Percentiles rank a stretch among this genome's conserved stretches.
phyloP scores from a whole-genome alignment of 768 basidiomycete species.

The Suillus sp. region DNA sequence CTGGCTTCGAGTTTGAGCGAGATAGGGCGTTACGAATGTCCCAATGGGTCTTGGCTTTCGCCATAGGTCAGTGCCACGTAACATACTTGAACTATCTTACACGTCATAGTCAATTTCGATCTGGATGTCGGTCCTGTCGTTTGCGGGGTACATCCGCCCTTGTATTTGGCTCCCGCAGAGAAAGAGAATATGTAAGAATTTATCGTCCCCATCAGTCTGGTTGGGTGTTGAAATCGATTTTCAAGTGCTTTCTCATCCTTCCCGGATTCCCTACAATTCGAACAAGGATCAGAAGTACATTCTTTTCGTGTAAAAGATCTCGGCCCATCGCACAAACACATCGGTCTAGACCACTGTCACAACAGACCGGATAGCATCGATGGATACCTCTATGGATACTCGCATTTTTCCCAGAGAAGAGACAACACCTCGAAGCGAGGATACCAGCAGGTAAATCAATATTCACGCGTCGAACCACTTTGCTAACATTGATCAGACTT shows the following conservation, averaged over 20 bases:
- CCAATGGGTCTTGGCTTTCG: constrained; percentile 69
- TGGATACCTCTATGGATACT: constrained; percentile 77
- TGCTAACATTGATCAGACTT: constrained; percentile 18
- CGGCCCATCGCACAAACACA: constrained; percentile 25
- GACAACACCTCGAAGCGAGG: constrained; percentile 72
- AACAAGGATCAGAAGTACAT: constrained; percentile 81
- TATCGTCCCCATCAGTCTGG: constrained; percentile 5
- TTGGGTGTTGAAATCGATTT: constrained; percentile 8
- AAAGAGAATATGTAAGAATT: constrained; percentile 80
- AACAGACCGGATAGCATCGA: constrained; percentile 48
- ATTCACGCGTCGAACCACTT: background rate
- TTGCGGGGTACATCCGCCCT: constrained; percentile 65
- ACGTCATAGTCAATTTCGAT: constrained; percentile 76
- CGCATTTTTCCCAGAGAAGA: constrained; percentile 71
- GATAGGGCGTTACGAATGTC: constrained; percentile 52
- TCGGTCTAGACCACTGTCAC: constrained; percentile 21
- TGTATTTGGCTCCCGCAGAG: constrained; percentile 65
- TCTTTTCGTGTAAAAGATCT: constrained; percentile 81
- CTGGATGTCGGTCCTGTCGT: constrained; percentile 84
- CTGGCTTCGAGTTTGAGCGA: constrained; percentile 48
- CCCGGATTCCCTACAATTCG: constrained; percentile 85
- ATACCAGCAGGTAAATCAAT: constrained; percentile 66
- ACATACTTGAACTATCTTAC: background rate
- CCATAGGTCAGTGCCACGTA: constrained; percentile 49
- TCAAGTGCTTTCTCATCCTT: constrained; percentile 88